phyloP scores from a whole-genome alignment of 176 grass and related monocot genomes.

The Bolboschoenus planiculmis region DNA sequence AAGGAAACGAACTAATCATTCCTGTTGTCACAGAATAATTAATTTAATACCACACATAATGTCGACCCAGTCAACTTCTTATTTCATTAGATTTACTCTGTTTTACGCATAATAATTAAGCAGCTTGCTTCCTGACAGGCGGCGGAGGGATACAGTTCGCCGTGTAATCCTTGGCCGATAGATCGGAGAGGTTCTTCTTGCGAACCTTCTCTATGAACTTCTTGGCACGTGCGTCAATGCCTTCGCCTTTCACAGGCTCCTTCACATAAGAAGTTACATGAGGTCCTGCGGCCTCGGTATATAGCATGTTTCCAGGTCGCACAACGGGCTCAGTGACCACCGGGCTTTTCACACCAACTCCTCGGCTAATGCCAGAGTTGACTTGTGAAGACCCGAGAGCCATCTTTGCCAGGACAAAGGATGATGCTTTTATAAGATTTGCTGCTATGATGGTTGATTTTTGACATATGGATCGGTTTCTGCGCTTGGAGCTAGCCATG shows the following conservation, averaged over 20 bases:
- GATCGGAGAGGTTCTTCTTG: not conserved
- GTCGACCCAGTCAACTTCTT: not conserved
- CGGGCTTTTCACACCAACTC: not conserved
- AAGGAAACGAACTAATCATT: not conserved
- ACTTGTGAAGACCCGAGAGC: not conserved
- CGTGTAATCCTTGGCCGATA: slow-evolving; percentile 2
- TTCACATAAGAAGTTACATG: not conserved
- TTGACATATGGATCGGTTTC: slow-evolving; percentile 16
- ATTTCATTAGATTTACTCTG: not conserved
- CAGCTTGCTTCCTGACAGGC: not conserved
- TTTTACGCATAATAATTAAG: not conserved
- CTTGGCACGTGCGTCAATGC: not conserved
- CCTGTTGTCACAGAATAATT: not conserved
- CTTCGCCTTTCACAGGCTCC: slow-evolving; percentile 8
- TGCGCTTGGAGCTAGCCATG: slow-evolving; percentile 5
- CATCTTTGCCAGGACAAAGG: slow-evolving; percentile 20
- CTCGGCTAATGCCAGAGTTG: not conserved
- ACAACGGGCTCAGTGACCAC: not conserved
- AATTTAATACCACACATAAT: not conserved
- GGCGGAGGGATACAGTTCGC: slow-evolving; percentile 5
- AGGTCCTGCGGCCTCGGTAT: not conserved
- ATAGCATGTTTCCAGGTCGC: not conserved
- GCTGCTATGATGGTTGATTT: slow-evolving; percentile 13
- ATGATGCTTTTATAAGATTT: slow-evolving; percentile 22
- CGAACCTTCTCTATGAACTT: slow-evolving; percentile 13